Percentiles rank a stretch among this genome's conserved stretches.
phyloP scores from a whole-genome alignment of 192 early-diverging fungal species.

The Bifiguratus adelaidae region DNA sequence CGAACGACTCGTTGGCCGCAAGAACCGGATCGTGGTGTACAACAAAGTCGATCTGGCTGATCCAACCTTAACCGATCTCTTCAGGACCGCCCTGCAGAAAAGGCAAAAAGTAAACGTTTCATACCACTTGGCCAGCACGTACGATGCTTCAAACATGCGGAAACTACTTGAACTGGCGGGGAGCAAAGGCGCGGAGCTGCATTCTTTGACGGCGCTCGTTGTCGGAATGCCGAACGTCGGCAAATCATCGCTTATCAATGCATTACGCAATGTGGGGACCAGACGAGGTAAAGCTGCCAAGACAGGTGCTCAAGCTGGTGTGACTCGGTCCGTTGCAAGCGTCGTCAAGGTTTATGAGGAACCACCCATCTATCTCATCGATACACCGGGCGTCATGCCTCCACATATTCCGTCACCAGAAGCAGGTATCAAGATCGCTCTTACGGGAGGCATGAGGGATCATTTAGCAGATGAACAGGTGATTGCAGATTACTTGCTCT shows the following conservation, averaged over 20 bases:
- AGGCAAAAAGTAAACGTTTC: conserved; percentile 32
- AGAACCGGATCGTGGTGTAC: conserved; percentile 75
- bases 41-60: conserved; percentile 91
- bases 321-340: conserved; percentile 64
- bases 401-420: conserved; percentile 78
- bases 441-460: conserved; percentile 84
- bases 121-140: conserved; percentile 56
- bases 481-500: conserved; percentile 88
- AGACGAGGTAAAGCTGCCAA: conserved; percentile 71
- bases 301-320: conserved; percentile 80
- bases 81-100: conserved; percentile 11
- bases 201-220: conserved; percentile 56
- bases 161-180: conserved; percentile 59
- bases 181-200: conserved; percentile 27
- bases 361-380: conserved; percentile 86
- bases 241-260: conserved; percentile 88
- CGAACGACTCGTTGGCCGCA: conserved; percentile 48
- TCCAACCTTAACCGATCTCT: conserved; percentile 25
- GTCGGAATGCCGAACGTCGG: conserved; percentile 97
- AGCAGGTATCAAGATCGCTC: conserved; percentile 76
- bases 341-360: conserved; percentile 73
- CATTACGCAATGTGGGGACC: conserved; percentile 67
- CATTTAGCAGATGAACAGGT: conserved; percentile 68
- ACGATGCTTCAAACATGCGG: conserved; percentile 45
- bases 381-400: conserved; percentile 90